phyloP scores from a whole-genome alignment of 2,329 filamentous ascomycete genomes.

The Penicillium sp. region DNA sequence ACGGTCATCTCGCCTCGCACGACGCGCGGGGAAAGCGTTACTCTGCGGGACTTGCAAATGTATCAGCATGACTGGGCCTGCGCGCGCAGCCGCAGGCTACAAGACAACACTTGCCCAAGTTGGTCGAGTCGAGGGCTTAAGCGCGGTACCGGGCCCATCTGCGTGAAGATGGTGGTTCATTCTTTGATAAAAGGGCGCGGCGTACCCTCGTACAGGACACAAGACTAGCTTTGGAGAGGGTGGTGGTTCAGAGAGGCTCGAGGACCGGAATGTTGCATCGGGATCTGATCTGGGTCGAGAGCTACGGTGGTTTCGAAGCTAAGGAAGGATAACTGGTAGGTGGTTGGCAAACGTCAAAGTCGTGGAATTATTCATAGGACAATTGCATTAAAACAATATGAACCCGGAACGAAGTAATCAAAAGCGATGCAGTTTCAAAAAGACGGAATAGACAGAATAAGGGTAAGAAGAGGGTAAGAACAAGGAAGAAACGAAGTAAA shows the following conservation, averaged over 20 bases:
- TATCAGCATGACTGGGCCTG: conserved; percentile 10
- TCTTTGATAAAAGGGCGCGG: not conserved
- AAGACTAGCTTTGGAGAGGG: conserved; percentile 1
- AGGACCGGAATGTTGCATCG: conserved; percentile 19
- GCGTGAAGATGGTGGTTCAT: not conserved
- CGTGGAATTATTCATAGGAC: conserved; percentile 26
- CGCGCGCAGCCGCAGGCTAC: conserved; percentile 14
- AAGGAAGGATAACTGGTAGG: not conserved
- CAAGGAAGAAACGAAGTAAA: conserved; percentile 12
- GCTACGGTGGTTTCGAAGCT: not conserved
- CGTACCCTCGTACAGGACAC: not conserved
- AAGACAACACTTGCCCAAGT: conserved; percentile 26
- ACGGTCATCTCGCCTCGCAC: conserved; percentile 25
- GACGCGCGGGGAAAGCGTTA: conserved; percentile 15
- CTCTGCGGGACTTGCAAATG: conserved; percentile 17
- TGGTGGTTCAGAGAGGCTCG: conserved; percentile 15
- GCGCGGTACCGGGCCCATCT: not conserved
- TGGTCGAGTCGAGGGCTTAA: conserved; percentile 25
- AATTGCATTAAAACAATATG: conserved; percentile 35
- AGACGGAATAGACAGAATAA: conserved; percentile 21
- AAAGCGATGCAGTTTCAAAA: conserved; percentile 10
- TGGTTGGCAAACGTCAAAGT: conserved; percentile 15
- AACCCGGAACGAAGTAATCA: conserved; percentile 30
- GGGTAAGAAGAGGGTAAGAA: conserved; percentile 15
- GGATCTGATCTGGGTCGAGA: conserved; percentile 1